Conservation (phyloP, 148 eudicot species). For the Rhododendron simsii region DNA sequence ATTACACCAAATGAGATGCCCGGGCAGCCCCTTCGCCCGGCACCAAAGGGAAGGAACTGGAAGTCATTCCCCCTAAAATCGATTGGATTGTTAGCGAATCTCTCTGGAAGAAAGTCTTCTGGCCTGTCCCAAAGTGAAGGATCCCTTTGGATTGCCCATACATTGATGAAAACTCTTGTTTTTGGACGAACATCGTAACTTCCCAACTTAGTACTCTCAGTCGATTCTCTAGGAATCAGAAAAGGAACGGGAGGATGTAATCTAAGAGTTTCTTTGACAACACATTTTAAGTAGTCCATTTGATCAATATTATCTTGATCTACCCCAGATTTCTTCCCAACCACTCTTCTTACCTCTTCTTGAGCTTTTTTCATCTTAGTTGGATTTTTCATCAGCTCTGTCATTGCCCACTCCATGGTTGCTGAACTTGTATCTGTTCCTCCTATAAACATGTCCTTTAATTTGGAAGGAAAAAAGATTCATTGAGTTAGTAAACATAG, state of each 20-base stretch:
- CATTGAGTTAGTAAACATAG: no score
- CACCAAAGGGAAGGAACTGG: slow-evolving; percentile 34
- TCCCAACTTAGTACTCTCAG: background rate
- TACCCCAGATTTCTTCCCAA: background rate
- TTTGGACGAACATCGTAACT: slow-evolving; percentile 29
- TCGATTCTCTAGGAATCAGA: background rate
- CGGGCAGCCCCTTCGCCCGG: slow-evolving; percentile 35
- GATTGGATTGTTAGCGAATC: slow-evolving; percentile 18
- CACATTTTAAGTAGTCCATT: slow-evolving; percentile 13
- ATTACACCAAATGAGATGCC: slow-evolving; percentile 21
- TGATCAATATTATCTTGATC: background rate
- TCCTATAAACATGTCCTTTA: no score
- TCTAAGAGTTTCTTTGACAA: slow-evolving; percentile 18
- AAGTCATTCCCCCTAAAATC: slow-evolving; percentile 30
- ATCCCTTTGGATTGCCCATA: slow-evolving; percentile 29
- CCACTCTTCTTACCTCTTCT: slow-evolving; percentile 14
- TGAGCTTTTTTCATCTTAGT: slow-evolving; percentile 9
- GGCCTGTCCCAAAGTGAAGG: slow-evolving; percentile 27
- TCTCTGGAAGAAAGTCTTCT: slow-evolving; percentile 33
- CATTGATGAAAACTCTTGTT: slow-evolving; percentile 29
- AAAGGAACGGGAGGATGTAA: slow-evolving; percentile 18
- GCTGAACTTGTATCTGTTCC: background rate
- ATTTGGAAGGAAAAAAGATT: no score
- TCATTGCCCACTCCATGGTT: slow-evolving; percentile 17
- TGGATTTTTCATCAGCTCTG: slow-evolving; percentile 9